Conservation (phyloP, 768 basidiomycete species). For the Cantharellus anzutake region DNA sequence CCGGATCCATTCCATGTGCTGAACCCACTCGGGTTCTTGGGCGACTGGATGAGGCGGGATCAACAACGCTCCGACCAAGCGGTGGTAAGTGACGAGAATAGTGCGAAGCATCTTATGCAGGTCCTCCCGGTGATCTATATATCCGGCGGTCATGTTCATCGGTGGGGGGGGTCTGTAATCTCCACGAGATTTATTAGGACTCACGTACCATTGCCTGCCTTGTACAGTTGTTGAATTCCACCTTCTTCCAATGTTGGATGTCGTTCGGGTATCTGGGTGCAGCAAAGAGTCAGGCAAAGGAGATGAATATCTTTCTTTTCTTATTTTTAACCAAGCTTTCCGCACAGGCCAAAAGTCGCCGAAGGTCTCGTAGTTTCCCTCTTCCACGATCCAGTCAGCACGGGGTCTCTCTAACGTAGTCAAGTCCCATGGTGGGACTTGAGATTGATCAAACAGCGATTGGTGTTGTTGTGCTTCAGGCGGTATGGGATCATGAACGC, state of each 20-base stretch:
- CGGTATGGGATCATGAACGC: slow-evolving; percentile 17
- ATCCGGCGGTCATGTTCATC: not conserved
- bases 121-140: slow-evolving; percentile 56
- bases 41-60: slow-evolving; percentile 25
- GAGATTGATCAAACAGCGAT: slow-evolving; percentile 45
- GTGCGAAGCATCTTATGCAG: slow-evolving; percentile 53
- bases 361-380: slow-evolving; percentile 62
- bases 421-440: slow-evolving; percentile 64
- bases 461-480: slow-evolving; percentile 18
- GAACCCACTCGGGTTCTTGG: slow-evolving; percentile 45
- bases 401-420: slow-evolving; percentile 65
- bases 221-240: slow-evolving; percentile 68
- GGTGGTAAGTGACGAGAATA: slow-evolving; percentile 61
- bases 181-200: slow-evolving; percentile 8
- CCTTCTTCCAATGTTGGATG: slow-evolving; percentile 66
- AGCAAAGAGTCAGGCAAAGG: not conserved
- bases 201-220: slow-evolving; percentile 50
- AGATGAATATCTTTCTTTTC: too few relatives aligned
- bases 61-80: slow-evolving; percentile 48
- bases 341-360: slow-evolving; percentile 85
- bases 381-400: slow-evolving; percentile 80
- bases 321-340: too few relatives aligned
- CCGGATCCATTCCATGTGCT: slow-evolving; percentile 63
- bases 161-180: not conserved
- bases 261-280: slow-evolving; percentile 52